Evolutionary conservation across 805 yeast species (phyloP).

Genomic region (Metschnikowia lochheadii): DNA sequence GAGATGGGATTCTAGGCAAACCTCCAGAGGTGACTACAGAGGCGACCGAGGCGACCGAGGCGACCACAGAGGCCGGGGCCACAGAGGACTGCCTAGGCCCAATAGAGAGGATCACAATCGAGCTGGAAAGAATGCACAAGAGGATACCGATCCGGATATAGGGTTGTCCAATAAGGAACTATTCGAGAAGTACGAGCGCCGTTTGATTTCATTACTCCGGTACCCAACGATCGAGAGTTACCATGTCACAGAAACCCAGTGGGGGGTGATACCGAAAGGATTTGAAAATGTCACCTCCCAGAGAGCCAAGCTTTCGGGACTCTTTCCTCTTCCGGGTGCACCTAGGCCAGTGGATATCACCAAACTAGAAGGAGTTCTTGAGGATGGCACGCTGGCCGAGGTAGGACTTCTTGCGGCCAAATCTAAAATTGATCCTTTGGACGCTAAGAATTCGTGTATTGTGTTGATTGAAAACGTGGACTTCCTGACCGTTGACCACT

Average conservation of each 20-base stretch:
- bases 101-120: background rate
- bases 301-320: conserved; percentile 72
- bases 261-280: conserved; percentile 73
- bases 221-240: conserved; percentile 50
- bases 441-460: conserved; percentile 31
- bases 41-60: background rate
- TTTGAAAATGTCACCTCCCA: conserved; percentile 72
- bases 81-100: conserved; percentile 7
- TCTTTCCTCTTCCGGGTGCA: conserved; percentile 60
- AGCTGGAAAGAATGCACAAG: background rate
- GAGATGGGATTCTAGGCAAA: conserved; percentile 7
- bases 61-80: conserved; percentile 2
- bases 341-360: conserved; percentile 44
- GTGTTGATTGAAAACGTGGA: conserved; percentile 31
- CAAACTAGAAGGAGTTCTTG: conserved; percentile 36
- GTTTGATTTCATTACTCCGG: conserved; percentile 31
- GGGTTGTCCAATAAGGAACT: conserved; percentile 19
- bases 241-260: conserved; percentile 47
- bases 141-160: conserved; percentile 13
- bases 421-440: conserved; percentile 37
- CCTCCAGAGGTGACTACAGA: conserved; percentile 4
- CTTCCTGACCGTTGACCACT: conserved; percentile 29
- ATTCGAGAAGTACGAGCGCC: conserved; percentile 21
- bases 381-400: conserved; percentile 27
- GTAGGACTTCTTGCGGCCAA: conserved; percentile 29